Evolutionary conservation across 495 filamentous ascomycete species (phyloP).

Genomic region (Apiosordaria backusii): DNA sequence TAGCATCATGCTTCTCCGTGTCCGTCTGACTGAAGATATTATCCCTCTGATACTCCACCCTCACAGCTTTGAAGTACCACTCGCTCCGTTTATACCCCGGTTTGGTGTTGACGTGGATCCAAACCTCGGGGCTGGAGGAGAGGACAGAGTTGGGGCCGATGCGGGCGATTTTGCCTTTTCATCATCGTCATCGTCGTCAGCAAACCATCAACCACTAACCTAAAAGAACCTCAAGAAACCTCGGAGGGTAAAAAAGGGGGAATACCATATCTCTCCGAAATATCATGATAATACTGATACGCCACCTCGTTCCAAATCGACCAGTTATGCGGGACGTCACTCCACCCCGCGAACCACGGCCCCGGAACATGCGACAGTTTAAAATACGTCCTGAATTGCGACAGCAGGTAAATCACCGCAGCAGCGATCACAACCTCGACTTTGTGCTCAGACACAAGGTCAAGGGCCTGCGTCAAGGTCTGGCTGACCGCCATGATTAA

Average conservation of each 20-base stretch:
- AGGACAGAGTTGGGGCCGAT: conserved; percentile 37
- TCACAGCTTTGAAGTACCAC: conserved; percentile 30
- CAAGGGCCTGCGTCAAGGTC: neutral
- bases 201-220: neutral
- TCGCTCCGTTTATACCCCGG: conserved; percentile 27
- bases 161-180: conserved; percentile 32
- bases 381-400: neutral
- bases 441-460: conserved; percentile 1
- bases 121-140: conserved; percentile 26
- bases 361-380: conserved; percentile 27
- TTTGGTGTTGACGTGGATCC: conserved; percentile 31
- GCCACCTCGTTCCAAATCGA: conserved; percentile 13
- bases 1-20: conserved; percentile 30
- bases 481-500: neutral
- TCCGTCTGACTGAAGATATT: conserved; percentile 37
- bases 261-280: conserved; percentile 26
- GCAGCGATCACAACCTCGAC: neutral
- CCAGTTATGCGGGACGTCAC: conserved; percentile 20
- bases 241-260: neutral
- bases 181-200: neutral
- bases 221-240: neutral
- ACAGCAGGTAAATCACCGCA: conserved; percentile 3
- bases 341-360: conserved; percentile 27
- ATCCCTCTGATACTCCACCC: conserved; percentile 31
- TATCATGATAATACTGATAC: conserved; percentile 21